Evolutionary conservation across 2,329 filamentous ascomycete genomes (phyloP).

Genomic region (Sporothrix euskadiensis): DNA sequence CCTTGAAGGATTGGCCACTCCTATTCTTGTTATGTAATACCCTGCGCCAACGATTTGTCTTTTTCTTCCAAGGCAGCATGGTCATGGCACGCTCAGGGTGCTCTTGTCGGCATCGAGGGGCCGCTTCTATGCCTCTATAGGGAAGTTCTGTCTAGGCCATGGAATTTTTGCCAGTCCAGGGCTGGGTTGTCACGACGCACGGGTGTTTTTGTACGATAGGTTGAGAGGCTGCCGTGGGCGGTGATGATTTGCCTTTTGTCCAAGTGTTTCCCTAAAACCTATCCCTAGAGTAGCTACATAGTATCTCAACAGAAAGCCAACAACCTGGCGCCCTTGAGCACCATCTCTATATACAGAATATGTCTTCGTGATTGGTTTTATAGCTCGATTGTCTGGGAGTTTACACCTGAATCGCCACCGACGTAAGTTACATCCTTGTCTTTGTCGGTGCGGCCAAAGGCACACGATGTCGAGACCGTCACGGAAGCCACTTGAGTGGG

Average conservation of each 20-base stretch:
- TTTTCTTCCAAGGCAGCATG: not conserved
- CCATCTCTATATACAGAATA: not conserved
- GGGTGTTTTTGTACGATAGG: not conserved
- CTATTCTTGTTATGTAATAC: not conserved
- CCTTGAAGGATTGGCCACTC: not conserved
- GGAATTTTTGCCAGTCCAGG: not conserved
- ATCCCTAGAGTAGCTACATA: not conserved
- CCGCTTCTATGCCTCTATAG: not conserved
- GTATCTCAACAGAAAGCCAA: not conserved
- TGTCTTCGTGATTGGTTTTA: not conserved
- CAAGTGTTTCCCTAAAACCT: not conserved
- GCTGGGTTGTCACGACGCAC: not conserved
- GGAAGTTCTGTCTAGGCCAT: not conserved
- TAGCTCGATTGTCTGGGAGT: constrained; percentile 27
- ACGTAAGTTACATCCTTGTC: constrained; percentile 39
- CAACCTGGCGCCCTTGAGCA: not conserved
- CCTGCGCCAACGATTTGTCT: not conserved
- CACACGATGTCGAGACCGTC: constrained; percentile 38
- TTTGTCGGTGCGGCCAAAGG: constrained; percentile 37
- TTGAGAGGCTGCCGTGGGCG: not conserved
- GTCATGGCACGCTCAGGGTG: not conserved
- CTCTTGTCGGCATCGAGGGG: not conserved
- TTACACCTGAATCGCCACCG: constrained; percentile 37
- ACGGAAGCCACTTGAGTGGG: constrained; percentile 36
- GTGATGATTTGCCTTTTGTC: not conserved